Evolutionary conservation across 2,329 filamentous ascomycete species (phyloP).

Genomic region (Daldinia sp.): DNA sequence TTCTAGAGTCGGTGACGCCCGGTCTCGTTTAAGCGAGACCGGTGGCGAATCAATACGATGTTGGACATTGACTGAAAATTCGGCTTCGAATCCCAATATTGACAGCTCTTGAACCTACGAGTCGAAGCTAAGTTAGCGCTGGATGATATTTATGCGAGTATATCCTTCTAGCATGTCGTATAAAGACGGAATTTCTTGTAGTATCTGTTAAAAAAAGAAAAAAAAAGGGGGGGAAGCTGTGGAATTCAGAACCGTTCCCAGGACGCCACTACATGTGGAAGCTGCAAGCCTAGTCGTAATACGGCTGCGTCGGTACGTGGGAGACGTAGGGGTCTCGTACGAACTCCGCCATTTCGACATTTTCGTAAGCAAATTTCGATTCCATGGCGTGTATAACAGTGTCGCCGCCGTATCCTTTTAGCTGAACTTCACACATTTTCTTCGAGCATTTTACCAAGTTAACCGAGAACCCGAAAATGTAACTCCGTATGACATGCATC

Average conservation of each 20-base stretch:
- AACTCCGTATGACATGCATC: not conserved
- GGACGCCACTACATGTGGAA: not conserved
- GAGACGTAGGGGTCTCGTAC: not conserved
- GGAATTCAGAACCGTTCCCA: not conserved
- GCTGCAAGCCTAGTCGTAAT: not conserved
- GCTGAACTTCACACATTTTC: not conserved
- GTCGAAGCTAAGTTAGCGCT: not conserved
- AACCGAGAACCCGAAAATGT: not conserved
- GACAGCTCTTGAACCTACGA: not conserved
- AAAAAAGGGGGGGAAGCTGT: not conserved
- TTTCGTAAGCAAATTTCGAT: not conserved
- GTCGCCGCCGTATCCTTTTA: not conserved
- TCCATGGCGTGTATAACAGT: not conserved
- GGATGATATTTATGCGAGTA: not conserved
- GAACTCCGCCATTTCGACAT: not conserved
- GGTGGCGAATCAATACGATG: not conserved
- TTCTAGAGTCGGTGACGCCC: not conserved
- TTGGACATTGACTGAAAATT: not conserved
- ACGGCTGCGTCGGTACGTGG: not conserved
- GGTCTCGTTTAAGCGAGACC: not conserved
- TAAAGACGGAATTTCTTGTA: not conserved
- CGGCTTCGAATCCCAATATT: not conserved
- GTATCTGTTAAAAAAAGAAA: not conserved
- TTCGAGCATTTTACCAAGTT: conserved; percentile 4
- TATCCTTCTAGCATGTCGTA: not conserved